Percentiles rank a stretch among this genome's conserved stretches.
phyloP scores from a whole-genome alignment of 768 basidiomycete genomes.

The Mycena leptocephala region DNA sequence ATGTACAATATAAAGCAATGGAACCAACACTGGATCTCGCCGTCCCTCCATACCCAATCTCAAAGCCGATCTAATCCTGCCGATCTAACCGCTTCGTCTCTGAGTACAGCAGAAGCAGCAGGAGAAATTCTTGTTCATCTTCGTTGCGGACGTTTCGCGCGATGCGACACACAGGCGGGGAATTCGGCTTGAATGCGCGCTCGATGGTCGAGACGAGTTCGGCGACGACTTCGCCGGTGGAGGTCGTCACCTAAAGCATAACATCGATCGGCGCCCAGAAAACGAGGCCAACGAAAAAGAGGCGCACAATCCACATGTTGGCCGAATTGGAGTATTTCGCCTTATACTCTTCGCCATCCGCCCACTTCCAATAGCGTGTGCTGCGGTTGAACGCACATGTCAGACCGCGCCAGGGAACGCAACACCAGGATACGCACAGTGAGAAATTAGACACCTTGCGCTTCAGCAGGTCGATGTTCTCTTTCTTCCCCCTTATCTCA shows the following conservation, averaged over 20 bases:
- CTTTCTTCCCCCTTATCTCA: not conserved
- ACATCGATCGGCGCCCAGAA: not conserved
- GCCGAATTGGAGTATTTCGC: not conserved
- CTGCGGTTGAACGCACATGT: not conserved
- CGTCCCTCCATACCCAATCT: no score
- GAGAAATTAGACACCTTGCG: slow-evolving; percentile 17
- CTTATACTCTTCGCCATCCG: slow-evolving; percentile 16
- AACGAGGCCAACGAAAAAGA: not conserved
- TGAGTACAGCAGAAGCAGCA: slow-evolving; percentile 20
- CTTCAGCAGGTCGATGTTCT: not conserved
- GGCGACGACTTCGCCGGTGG: not conserved
- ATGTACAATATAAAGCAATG: not conserved
- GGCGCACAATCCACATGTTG: slow-evolving; percentile 6
- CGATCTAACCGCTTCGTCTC: slow-evolving; percentile 22
- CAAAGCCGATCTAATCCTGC: not conserved
- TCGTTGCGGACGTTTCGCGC: not conserved
- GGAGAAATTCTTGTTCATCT: not conserved
- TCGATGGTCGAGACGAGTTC: not conserved
- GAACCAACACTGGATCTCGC: no score
- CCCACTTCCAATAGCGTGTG: slow-evolving; percentile 24
- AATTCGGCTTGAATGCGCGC: not conserved
- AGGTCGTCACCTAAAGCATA: not conserved
- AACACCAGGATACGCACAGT: not conserved
- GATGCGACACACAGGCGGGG: not conserved
- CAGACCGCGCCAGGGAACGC: not conserved